Percentiles rank a stretch among this genome's conserved stretches.
Conservation (phyloP, 2,329 filamentous ascomycete genomes). For the Ceratocystis diversiconidia region DNA sequence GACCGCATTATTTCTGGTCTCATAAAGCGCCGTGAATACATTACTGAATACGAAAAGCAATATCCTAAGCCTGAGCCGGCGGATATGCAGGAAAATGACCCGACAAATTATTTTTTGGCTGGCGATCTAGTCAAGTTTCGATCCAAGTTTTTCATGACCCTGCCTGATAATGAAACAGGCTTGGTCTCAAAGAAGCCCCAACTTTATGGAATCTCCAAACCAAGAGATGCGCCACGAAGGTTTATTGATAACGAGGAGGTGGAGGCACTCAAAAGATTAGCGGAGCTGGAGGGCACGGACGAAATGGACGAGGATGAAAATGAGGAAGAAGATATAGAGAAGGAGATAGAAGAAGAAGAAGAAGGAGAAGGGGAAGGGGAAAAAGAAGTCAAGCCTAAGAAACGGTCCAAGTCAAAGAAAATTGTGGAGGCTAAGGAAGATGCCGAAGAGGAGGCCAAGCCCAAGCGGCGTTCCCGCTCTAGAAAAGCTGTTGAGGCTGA, state of each 20-base stretch:
- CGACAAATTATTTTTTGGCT: slow-evolving; percentile 8
- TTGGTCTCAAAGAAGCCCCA: not conserved
- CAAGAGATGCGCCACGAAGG: not conserved
- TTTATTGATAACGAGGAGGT: not conserved
- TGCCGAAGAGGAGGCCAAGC: not conserved
- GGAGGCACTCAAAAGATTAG: not conserved
- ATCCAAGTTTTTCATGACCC: slow-evolving; percentile 8
- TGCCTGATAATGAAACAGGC: slow-evolving; percentile 16
- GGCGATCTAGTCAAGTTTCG: slow-evolving; percentile 6
- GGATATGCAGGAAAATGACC: not conserved
- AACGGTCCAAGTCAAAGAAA: not conserved
- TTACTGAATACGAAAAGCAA: not conserved
- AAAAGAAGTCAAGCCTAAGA: not conserved
- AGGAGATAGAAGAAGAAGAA: not conserved
- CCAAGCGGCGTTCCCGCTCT: not conserved
- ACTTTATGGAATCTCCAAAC: slow-evolving; percentile 7
- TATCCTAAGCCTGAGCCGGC: not conserved
- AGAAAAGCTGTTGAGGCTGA: not conserved
- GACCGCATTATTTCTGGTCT: slow-evolving; percentile 3
- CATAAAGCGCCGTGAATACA: not conserved
- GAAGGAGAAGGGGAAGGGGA: not conserved
- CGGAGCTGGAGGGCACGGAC: not conserved
- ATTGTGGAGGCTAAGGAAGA: not conserved
- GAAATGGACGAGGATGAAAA: not conserved
- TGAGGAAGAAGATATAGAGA: not conserved